These are phyloP conservation scores for Fusarium hainanense DNA, from an alignment of 2,329 filamentous ascomycete genomes.

Conservation along the genomic window DNA sequence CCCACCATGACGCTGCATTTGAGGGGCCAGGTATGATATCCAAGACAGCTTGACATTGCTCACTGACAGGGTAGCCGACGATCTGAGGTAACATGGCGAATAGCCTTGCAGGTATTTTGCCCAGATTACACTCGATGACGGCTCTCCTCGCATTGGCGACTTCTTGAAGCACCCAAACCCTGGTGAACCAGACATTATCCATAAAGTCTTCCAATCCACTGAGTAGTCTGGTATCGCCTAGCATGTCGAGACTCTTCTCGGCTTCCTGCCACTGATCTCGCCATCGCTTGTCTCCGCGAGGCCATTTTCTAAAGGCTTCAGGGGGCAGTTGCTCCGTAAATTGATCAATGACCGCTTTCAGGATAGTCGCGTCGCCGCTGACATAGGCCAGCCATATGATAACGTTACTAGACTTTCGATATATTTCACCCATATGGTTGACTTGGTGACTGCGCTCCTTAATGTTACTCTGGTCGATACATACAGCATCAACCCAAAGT, in stretches of 20 bases:
- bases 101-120: background rate
- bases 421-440: background rate
- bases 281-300: background rate
- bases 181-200: slow-evolving; percentile 2
- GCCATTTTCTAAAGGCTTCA: background rate
- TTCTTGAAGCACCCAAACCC: slow-evolving; percentile 28
- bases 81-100: background rate
- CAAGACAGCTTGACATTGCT: slow-evolving; percentile 26
- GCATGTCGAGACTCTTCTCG: no score
- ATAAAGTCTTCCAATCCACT: background rate
- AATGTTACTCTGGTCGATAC: slow-evolving; percentile 15
- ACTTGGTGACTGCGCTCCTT: slow-evolving; percentile 24
- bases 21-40: slow-evolving; percentile 16
- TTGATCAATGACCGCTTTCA: background rate
- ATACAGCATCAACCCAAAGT: slow-evolving; percentile 21
- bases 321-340: background rate
- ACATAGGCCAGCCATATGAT: background rate
- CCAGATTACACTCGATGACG: background rate
- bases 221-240: accelerated
- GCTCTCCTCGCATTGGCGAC: slow-evolving; percentile 3
- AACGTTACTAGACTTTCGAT: background rate
- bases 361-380: accelerated
- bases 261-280: background rate
- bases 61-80: accelerated
- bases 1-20: slow-evolving; percentile 12